Evolutionary conservation across 2,329 filamentous ascomycete genomes (phyloP), one percentile per base, ranked within the genome.

Genomic region (Paecilomyces sp.): DNA sequence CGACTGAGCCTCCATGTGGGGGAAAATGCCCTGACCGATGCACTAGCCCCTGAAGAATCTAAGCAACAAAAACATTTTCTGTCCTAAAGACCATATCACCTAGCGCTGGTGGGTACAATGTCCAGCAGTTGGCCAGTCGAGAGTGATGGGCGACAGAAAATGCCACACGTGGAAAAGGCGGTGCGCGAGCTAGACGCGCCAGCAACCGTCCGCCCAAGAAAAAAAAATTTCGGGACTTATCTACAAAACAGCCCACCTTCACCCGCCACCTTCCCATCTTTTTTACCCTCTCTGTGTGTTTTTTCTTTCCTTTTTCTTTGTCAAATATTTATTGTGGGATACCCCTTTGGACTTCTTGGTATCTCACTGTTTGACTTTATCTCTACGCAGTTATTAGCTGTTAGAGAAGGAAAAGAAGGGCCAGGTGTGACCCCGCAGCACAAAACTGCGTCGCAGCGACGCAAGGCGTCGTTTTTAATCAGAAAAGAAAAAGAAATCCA

Each of bases 221-320:
- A 60, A 57, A 59, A 59, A 41, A 57, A 54, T 18, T 18, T 47
- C 8, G 36, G 36, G 41, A 59, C 33, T 13, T 25, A 56, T 50
- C 25, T 30, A 47, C 56, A 50, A 57, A 59, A 57, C 56, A 33
- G 57, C 55, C 50, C 60, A 52, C 55, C 57, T 31, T 36, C n/a
- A 31, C 56, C 57, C 57, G 28, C 50, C 57, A 30, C 31, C 51
- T 55, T 60, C 56, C 50, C 50, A 34, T 31, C 34, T 54, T 56
- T 54, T 47, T 53, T 57, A 31, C 50, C 51, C 11, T 28, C 41
- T 24, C 51, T 15, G 24, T 25, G 13, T 25, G 6, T 53, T 30
- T 30, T 30, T 56, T 25, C 34, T 55, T 56, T 28, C 51, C 25
- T 62, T 28, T 41, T 59, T 58, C 33, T 34, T 30, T 53, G 11